Percentiles rank a stretch among this genome's conserved stretches.
phyloP scores from a whole-genome alignment of 495 filamentous ascomycete species.

The Annulohypoxylon stygium region DNA sequence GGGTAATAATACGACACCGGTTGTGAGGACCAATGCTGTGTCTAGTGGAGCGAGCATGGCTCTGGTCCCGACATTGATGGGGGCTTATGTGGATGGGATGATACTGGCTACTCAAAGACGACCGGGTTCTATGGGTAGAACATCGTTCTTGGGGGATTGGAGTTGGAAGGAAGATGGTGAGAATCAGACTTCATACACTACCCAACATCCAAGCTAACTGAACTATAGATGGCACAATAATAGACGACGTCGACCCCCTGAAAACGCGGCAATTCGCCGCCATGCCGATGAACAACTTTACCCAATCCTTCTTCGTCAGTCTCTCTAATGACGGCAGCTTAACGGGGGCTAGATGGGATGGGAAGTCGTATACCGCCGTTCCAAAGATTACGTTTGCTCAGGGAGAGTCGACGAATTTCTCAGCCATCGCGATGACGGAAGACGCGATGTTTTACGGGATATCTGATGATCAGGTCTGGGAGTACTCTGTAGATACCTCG shows the following conservation, averaged over 20 bases:
- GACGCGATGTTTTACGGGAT: conserved; percentile 46
- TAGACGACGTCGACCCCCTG: conserved; percentile 29
- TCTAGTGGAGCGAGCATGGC: conserved; percentile 31
- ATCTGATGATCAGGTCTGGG: conserved; percentile 43
- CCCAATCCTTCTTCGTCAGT: conserved; percentile 25
- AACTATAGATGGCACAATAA: conserved; percentile 33
- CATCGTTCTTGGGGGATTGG: conserved; percentile 29
- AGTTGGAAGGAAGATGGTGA: conserved; percentile 41
- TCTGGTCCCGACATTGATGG: conserved; percentile 23
- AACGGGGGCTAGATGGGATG: conserved; percentile 30
- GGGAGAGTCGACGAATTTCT: conserved; percentile 42
- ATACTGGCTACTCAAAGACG: conserved; percentile 35
- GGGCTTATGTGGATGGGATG: conserved; percentile 29
- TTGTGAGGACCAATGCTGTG: conserved; percentile 26
- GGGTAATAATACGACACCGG: conserved; percentile 19
- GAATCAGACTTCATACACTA: background rate
- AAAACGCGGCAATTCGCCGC: conserved; percentile 38
- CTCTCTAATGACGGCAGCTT: conserved; percentile 27
- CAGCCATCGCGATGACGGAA: conserved; percentile 41
- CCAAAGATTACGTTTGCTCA: conserved; percentile 30
- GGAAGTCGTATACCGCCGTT: conserved; percentile 17
- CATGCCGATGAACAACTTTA: conserved; percentile 39
- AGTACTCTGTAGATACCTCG: conserved; percentile 38
- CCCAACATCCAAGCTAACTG: background rate
- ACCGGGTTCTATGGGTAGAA: conserved; percentile 31